Conservation (phyloP, 2,329 filamentous ascomycete species). For the Pseudophaeomoniella oleicola region DNA sequence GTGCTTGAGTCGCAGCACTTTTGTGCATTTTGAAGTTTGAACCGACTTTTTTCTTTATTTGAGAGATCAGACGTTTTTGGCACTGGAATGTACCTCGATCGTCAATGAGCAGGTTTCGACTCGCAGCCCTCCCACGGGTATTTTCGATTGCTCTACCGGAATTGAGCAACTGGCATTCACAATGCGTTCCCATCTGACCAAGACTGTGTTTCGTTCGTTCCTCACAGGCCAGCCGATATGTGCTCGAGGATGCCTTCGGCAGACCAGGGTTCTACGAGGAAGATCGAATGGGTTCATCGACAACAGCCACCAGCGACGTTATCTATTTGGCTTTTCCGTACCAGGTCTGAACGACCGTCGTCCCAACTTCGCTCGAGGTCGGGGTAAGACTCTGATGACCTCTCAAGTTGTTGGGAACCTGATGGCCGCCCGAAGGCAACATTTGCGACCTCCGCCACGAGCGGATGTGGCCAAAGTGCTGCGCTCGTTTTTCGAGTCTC, state of each 20-base stretch:
- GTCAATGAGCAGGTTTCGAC: background rate
- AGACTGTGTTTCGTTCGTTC: conserved; percentile 28
- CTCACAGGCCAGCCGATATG: conserved; percentile 27
- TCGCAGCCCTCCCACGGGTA: conserved; percentile 1
- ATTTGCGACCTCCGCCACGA: conserved; percentile 48
- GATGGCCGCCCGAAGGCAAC: conserved; percentile 45
- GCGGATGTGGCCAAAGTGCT: conserved; percentile 53
- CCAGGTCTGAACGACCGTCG: background rate
- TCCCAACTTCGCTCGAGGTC: background rate
- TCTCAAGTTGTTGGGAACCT: conserved; percentile 30
- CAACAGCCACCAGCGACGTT: conserved; percentile 5
- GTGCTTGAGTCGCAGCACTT: no score
- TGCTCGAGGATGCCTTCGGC: background rate
- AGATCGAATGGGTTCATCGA: background rate
- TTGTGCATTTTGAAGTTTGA: no score
- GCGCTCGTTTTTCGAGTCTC: conserved; percentile 47
- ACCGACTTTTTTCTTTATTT: background rate
- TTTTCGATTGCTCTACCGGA: background rate
- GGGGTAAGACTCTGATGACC: background rate
- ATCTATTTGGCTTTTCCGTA: conserved; percentile 14
- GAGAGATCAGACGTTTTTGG: no score
- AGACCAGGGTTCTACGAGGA: background rate
- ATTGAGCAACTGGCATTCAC: conserved; percentile 3
- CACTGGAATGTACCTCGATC: background rate
- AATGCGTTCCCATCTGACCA: conserved; percentile 31